Percentiles rank a stretch among this genome's conserved stretches.
Conservation (phyloP, 305 asterid species). For the Fraxinus baroniana region DNA sequence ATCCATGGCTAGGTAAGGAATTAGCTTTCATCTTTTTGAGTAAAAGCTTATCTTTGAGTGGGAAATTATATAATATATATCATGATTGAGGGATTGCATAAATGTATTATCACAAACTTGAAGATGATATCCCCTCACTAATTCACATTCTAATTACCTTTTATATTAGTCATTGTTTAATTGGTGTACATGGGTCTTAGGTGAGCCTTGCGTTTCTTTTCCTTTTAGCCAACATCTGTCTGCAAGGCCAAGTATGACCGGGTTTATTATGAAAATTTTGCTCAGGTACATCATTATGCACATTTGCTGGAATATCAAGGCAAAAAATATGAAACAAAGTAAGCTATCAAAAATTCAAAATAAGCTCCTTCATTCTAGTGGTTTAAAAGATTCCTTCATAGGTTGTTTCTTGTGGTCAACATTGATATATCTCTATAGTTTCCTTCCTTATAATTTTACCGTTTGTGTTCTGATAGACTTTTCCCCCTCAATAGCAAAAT, state of each 20-base stretch:
- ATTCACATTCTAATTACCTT: not conserved
- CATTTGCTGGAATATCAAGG: not conserved
- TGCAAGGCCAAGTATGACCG: not conserved
- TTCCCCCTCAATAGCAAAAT: not conserved
- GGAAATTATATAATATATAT: not conserved
- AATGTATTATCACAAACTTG: not conserved
- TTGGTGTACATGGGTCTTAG: not conserved
- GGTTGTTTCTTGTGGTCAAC: not conserved
- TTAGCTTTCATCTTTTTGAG: constrained; percentile 20
- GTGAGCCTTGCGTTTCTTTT: not conserved
- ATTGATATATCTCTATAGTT: not conserved
- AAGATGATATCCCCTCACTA: not conserved
- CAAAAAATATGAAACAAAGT: not conserved
- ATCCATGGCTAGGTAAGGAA: constrained; percentile 77
- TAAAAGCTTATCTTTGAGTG: constrained; percentile 5
- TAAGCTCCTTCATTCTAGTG: not conserved
- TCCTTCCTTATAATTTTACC: not conserved
- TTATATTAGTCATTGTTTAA: not conserved
- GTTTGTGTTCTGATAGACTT: not conserved
- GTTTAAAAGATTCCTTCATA: not conserved
- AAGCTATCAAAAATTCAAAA: not conserved
- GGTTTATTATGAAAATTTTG: not conserved
- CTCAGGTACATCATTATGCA: not conserved
- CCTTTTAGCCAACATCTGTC: not conserved
- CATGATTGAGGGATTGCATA: not conserved